A percentile compares a stretch with the other conserved stretches of the same genome.
Evolutionary conservation across 345 rosid species (phyloP).

Genomic region (Aegle marmelos): DNA sequence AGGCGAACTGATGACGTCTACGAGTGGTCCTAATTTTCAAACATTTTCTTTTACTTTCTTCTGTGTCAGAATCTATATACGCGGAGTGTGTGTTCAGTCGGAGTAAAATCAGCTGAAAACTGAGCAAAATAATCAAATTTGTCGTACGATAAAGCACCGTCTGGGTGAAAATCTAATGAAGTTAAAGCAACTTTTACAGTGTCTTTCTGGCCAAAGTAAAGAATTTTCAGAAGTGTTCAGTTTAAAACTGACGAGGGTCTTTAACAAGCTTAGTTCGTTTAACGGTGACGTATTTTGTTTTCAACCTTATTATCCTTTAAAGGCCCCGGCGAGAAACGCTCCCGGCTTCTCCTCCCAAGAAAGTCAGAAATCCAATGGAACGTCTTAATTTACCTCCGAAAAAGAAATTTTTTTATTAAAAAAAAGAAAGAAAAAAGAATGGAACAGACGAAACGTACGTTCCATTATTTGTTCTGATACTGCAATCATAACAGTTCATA

Average conservation of each 20-base stretch:
- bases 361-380: background rate
- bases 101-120: background rate
- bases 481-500: background rate
- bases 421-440: no score
- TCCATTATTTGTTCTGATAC: background rate
- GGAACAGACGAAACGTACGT: background rate
- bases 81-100: background rate
- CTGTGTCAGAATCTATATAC: background rate
- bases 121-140: background rate
- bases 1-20: no score
- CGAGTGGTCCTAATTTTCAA: background rate
- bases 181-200: background rate
- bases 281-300: background rate
- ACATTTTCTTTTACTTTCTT: background rate
- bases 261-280: background rate
- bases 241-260: background rate
- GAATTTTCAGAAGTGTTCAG: background rate
- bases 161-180: background rate
- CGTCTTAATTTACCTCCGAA: no score
- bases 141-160: background rate
- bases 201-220: background rate
- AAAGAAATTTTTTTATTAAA: no score
- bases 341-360: background rate
- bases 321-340: background rate
- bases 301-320: background rate